Evolutionary conservation across 164 flowering plant genomes (phyloP).

Genomic region (Santalum album): DNA sequence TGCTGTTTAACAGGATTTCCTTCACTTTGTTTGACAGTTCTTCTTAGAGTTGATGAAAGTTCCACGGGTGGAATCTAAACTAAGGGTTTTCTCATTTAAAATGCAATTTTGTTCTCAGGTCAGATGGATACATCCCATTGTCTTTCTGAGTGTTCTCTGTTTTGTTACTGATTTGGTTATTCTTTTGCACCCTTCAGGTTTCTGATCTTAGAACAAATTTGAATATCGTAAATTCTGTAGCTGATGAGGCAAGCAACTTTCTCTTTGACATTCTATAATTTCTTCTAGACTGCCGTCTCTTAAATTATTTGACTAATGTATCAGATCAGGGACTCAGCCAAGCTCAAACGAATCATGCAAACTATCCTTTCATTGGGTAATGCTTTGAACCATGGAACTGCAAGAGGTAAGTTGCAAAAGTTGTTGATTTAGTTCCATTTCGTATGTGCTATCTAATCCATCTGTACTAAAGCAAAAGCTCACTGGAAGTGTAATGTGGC

Average conservation of each 20-base stretch:
- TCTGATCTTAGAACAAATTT: conserved; percentile 48
- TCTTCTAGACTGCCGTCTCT: not conserved
- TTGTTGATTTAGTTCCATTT: not conserved
- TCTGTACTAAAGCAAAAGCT: too few species aligned
- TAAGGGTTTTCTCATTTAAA: conserved; percentile 88
- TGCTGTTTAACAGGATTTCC: conserved; percentile 5
- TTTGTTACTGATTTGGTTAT: not conserved
- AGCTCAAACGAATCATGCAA: conserved; percentile 65
- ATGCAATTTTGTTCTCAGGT: conserved; percentile 83
- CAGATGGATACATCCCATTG: conserved; percentile 12
- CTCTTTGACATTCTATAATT: not conserved
- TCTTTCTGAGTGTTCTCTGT: conserved; percentile 2
- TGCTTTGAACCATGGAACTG: conserved; percentile 75
- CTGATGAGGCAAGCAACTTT: conserved; percentile 47
- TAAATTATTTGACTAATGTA: conserved; percentile 5
- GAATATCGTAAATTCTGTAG: conserved; percentile 37
- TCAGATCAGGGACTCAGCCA: conserved; percentile 53
- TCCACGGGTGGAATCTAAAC: conserved; percentile 88
- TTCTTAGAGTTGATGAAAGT: conserved; percentile 95
- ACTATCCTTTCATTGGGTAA: conserved; percentile 64
- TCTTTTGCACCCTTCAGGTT: conserved; percentile 30
- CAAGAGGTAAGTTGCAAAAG: conserved; percentile 38
- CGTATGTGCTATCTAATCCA: too few species aligned
- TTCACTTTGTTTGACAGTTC: conserved; percentile 43
- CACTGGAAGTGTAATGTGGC: too few species aligned